Evolutionary conservation across 1,284 basidiomycete species (phyloP), one percentile per base, ranked within the genome.

Genomic region (Stygiomarasmius scandens): DNA sequence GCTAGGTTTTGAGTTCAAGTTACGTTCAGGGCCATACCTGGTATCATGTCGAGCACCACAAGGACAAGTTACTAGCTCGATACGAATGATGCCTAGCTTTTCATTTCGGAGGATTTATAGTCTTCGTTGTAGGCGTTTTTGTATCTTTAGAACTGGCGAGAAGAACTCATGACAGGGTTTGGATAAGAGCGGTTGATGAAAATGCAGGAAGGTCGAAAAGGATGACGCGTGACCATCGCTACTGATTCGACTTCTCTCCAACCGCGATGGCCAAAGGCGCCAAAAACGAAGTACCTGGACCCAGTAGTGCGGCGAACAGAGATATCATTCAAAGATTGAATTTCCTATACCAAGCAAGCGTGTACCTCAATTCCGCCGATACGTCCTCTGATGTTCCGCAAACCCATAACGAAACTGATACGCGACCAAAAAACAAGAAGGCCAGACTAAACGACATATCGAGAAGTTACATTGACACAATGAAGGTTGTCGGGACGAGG

Each of bases 291-390:
- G 72, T 65, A 6, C 85, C 87, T 8, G 86, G 81, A 54, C 75
- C 83, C 2, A 78, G 76, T 67, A 81, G 69, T 61, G 75, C 89
- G 36, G 65, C 78, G 3, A 90, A 90, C 67, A 76, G 84, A 36
- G 92, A 93, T 66, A 83, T 89, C 38, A 79, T 92, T 29, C 92
- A 93, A 67, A 81, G 92, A 24, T 78, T 93, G 61, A 93, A 89
- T 72, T 94, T 91, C 69, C 80, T 93, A 27, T 92, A 91, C 66
- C 92, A 93, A 73, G 90, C 91, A 27, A 87, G 89, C 63, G 76
- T 82, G 3, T 85, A 89, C 62, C 72, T 93, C 38, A 78, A 80
- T 54, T 74, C 73, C 19, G 67, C 85, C 38, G 60, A 56, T 63
- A 47, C 67, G 54, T 56, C 67, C 55, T 56, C 62, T n/a, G n/a